Percentiles rank a stretch among this genome's conserved stretches.
Conservation (phyloP, 495 filamentous ascomycete species). For the Tetracladium marchalianum region DNA sequence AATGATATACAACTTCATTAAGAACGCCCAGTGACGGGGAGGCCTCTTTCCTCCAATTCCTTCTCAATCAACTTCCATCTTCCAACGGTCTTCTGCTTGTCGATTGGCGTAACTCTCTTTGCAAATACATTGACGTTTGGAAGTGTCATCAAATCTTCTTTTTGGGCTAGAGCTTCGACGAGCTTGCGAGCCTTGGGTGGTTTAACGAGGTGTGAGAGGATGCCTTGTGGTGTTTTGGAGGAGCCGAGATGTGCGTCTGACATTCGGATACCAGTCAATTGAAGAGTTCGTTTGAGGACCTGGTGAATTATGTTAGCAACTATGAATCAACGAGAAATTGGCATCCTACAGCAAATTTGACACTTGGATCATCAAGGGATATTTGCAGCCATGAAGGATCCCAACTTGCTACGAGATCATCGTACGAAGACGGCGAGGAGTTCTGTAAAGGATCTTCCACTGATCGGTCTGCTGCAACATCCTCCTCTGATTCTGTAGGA, state of each 20-base stretch:
- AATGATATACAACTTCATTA: neutral
- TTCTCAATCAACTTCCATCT: constrained; percentile 77
- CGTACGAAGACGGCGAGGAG: constrained; percentile 1
- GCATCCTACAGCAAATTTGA: constrained; percentile 67
- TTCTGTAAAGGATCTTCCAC: constrained; percentile 5
- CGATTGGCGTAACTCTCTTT: constrained; percentile 50
- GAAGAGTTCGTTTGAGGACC: constrained; percentile 68
- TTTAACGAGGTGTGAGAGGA: constrained; percentile 42
- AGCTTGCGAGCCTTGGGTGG: constrained; percentile 51
- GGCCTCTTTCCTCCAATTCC: constrained; percentile 53
- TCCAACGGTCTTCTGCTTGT: constrained; percentile 67
- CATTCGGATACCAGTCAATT: constrained; percentile 65
- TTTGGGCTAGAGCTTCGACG: constrained; percentile 29
- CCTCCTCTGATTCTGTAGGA: constrained; percentile 24
- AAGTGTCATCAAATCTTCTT: constrained; percentile 34
- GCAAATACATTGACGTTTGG: constrained; percentile 61
- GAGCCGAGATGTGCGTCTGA: constrained; percentile 52
- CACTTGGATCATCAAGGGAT: constrained; percentile 41
- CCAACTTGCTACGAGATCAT: constrained; percentile 23
- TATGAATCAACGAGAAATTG: neutral
- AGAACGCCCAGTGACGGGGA: constrained; percentile 35
- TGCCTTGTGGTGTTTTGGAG: constrained; percentile 41
- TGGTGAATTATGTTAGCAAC: constrained; percentile 21
- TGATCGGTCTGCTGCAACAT: constrained; percentile 15
- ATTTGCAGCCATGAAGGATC: constrained; percentile 41